These are phyloP conservation scores for Avena eriantha DNA, from an alignment of 176 grass and related monocot genomes.

Conservation along the genomic window DNA sequence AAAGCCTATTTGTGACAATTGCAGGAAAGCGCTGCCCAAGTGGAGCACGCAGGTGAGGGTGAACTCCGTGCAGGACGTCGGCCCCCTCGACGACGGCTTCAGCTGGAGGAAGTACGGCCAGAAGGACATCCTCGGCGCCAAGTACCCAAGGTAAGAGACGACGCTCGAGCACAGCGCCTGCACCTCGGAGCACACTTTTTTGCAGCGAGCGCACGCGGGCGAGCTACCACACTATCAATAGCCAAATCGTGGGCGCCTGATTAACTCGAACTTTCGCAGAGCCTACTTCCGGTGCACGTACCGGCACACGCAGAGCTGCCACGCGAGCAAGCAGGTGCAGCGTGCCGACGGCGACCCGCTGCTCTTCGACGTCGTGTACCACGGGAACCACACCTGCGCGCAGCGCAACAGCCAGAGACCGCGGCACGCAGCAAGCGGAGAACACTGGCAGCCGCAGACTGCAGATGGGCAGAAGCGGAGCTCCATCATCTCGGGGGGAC, in stretches of 20 bases:
- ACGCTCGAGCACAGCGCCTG: not conserved
- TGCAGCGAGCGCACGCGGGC: too few species aligned
- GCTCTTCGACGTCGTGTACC: conserved; percentile 86
- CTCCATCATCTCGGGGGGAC: not conserved
- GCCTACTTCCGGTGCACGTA: conserved; percentile 96
- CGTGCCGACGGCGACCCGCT: conserved; percentile 66
- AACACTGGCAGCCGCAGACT: not conserved
- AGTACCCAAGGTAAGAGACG: conserved; percentile 81
- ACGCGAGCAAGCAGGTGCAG: conserved; percentile 88
- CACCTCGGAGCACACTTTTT: not conserved
- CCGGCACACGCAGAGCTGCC: conserved; percentile 73
- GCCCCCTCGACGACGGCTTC: conserved; percentile 76
- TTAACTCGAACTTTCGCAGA: conserved; percentile 41
- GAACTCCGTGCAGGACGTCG: conserved; percentile 52
- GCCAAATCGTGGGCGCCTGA: not conserved
- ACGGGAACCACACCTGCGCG: conserved; percentile 70
- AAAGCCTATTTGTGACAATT: too few species aligned
- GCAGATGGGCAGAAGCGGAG: not conserved
- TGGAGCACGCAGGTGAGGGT: conserved; percentile 74
- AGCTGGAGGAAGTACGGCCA: conserved; percentile 99
- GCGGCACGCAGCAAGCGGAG: not conserved
- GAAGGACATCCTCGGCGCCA: conserved; percentile 95
- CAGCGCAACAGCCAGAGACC: not conserved
- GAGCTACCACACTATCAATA: not conserved
- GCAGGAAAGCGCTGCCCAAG: conserved; percentile 78